A percentile compares a stretch with the other conserved stretches of the same genome.
phyloP scores from a whole-genome alignment of 129 eudicot genomes.

The Logfia minima region DNA sequence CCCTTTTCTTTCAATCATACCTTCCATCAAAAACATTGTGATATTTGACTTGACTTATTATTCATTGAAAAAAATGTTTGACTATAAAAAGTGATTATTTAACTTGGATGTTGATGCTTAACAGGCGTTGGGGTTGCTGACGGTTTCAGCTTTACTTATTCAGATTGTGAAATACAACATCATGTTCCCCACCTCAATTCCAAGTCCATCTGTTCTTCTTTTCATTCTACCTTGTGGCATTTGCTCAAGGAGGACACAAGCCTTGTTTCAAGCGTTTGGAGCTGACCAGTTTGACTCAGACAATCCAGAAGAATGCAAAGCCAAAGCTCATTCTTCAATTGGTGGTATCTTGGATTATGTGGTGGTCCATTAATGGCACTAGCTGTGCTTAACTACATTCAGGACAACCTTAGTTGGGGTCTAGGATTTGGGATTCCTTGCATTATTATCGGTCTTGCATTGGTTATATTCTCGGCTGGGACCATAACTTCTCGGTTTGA shows the following conservation, averaged over 20 bases:
- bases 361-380: slow-evolving; percentile 43
- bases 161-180: slow-evolving; percentile 25
- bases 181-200: slow-evolving; percentile 36
- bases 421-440: slow-evolving; percentile 75
- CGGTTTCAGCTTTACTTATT: slow-evolving; percentile 35
- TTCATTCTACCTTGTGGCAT: slow-evolving; percentile 60
- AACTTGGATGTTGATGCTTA: slow-evolving; percentile 15
- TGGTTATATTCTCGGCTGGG: slow-evolving; percentile 52
- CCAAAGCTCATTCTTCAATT: slow-evolving; percentile 75
- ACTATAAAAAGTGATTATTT: neutral
- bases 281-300: slow-evolving; percentile 73
- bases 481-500: slow-evolving; percentile 45
- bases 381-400: slow-evolving; percentile 50
- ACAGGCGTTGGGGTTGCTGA: slow-evolving; percentile 45
- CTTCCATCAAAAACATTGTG: neutral
- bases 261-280: slow-evolving; percentile 71
- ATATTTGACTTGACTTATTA: neutral
- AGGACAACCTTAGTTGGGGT: slow-evolving; percentile 66
- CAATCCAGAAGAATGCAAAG: slow-evolving; percentile 50
- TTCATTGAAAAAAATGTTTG: too few species aligned
- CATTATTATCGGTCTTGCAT: slow-evolving; percentile 43
- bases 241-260: slow-evolving; percentile 59
- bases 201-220: slow-evolving; percentile 41
- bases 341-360: slow-evolving; percentile 60
- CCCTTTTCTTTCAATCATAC: too few species aligned